A percentile compares a stretch with the other conserved stretches of the same genome.
Evolutionary conservation across 2,329 filamentous ascomycete species (phyloP).

Genomic region (Apiospora sp.): DNA sequence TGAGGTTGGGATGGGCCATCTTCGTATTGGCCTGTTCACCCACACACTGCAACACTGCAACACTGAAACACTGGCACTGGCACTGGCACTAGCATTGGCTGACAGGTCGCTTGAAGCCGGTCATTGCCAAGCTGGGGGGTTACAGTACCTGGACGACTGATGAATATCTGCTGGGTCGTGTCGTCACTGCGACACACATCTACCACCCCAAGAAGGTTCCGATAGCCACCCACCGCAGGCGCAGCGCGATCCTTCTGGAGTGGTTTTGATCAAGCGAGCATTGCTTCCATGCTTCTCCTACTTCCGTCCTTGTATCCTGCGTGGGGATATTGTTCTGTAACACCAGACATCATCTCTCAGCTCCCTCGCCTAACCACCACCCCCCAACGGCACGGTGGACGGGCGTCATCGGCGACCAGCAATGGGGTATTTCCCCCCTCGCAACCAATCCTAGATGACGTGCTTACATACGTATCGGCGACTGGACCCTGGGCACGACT

Average conservation of each 20-base stretch:
- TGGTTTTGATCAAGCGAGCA: not conserved
- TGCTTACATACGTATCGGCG: not conserved
- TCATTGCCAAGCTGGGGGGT: too few species aligned
- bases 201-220: not conserved
- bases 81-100: too few species aligned
- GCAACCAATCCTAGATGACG: not conserved
- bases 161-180: too few species aligned
- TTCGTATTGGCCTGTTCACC: not conserved
- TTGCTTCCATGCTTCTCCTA: too few species aligned
- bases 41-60: not conserved
- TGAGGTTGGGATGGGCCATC: not conserved
- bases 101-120: too few species aligned
- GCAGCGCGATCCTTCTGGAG: not conserved
- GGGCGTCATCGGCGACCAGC: not conserved
- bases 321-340: not conserved
- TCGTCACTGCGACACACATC: not conserved
- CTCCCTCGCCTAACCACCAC: not conserved
- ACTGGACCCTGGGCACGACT: not conserved
- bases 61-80: not conserved
- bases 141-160: too few species aligned
- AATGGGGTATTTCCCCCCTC: not conserved
- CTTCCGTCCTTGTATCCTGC: not conserved
- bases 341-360: not conserved
- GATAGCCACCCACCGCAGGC: not conserved
- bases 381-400: not conserved